Conservation (phyloP, 2,329 filamentous ascomycete genomes). For the Bipolaris victoriae region DNA sequence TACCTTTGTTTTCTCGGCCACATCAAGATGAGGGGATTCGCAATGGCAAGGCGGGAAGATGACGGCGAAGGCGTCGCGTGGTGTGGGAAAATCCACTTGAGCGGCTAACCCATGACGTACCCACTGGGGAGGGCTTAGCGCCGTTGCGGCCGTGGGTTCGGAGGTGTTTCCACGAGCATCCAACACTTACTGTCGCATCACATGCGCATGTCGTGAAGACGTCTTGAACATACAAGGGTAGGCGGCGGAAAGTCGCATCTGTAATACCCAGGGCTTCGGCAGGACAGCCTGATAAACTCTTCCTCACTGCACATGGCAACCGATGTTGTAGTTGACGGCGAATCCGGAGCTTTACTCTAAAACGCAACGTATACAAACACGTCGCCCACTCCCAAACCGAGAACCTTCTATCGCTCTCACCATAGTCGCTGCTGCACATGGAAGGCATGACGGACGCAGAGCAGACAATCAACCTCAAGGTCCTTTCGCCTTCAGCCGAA, state of each 20-base stretch:
- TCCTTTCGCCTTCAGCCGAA: constrained; percentile 50
- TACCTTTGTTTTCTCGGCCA: background rate
- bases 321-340: constrained; percentile 8
- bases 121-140: constrained; percentile 17
- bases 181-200: constrained; percentile 2
- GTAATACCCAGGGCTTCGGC: background rate
- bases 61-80: constrained; percentile 24
- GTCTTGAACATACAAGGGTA: background rate
- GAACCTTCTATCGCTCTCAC: constrained; percentile 4
- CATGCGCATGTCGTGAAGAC: background rate
- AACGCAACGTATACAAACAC: constrained; percentile 44
- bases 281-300: background rate
- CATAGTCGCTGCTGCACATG: constrained; percentile 3
- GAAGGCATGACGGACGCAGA: constrained; percentile 35
- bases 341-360: constrained; percentile 23
- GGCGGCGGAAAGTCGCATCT: background rate
- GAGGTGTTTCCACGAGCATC: constrained; percentile 7
- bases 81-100: constrained; percentile 24
- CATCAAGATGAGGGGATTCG: background rate
- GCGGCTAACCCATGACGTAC: constrained; percentile 38
- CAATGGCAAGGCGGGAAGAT: constrained; percentile 11
- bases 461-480: constrained; percentile 44
- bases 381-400: constrained; percentile 10
- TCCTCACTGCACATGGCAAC: constrained; percentile 16
- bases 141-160: constrained; percentile 21